phyloP scores from a whole-genome alignment of 2,329 filamentous ascomycete species.

The Alternaria metachromatica region DNA sequence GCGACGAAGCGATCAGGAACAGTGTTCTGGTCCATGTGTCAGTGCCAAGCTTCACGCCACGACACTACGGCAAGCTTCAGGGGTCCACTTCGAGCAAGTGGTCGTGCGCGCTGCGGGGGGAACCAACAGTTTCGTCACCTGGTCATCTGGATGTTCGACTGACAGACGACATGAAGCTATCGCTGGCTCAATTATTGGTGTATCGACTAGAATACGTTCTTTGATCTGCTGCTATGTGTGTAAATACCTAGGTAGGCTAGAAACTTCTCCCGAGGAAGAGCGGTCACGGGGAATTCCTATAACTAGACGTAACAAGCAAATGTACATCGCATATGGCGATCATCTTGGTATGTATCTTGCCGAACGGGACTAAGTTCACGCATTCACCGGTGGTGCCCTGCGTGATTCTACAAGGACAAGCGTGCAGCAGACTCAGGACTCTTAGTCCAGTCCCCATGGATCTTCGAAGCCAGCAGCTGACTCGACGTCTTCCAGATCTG shows the following conservation, averaged over 20 bases:
- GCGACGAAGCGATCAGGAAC: slow-evolving; percentile 1
- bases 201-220: not conserved
- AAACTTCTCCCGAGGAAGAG: not conserved
- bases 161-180: not conserved
- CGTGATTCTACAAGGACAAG: not conserved
- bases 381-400: not conserved
- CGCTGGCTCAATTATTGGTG: not conserved
- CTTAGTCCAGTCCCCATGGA: not conserved
- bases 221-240: not conserved
- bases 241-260: not conserved
- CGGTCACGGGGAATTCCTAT: not conserved
- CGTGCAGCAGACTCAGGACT: not conserved
- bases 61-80: not conserved
- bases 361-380: not conserved
- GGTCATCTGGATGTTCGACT: not conserved
- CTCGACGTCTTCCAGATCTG: not conserved
- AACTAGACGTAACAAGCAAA: not conserved
- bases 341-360: not conserved
- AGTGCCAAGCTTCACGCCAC: slow-evolving; percentile 14
- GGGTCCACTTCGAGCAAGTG: slow-evolving; percentile 4
- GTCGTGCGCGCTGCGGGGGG: slow-evolving; percentile 11
- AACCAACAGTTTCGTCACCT: not conserved
- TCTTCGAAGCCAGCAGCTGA: not conserved
- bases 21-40: slow-evolving; percentile 6
- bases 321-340: not conserved